Evolutionary conservation across 306 rosid genomes (phyloP), one percentile per base, ranked within the genome.

Genomic region (Corylus avellana): DNA sequence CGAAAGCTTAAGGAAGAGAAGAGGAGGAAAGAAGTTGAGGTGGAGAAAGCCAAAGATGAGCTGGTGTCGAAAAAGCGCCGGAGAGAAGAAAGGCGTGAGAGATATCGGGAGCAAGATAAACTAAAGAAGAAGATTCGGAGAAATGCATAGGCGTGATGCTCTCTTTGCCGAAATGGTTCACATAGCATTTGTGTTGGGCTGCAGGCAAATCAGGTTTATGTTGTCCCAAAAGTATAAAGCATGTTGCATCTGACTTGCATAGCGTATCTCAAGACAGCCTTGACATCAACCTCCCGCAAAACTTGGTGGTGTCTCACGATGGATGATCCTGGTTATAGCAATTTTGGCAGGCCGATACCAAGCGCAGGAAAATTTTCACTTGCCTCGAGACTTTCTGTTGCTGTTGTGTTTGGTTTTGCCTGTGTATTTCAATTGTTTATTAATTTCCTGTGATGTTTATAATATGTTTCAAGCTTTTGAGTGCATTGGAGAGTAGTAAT

Each of bases 51-150:
- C 25, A 95, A 95, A 80, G 96, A 88, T 1, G 98, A 95, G 77
- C 80, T 53, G 79, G 3, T 91, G 79, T 17, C 71, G 5, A 93
- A 25, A 75, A 95, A 95, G 86, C 99, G 99, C 27, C 88, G 22
- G 57, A 91, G 99, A 79, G 99, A 95, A 76, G 98, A 91, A 85
- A 84, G 92, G 12, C 90, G 97, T 5, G 93, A 75, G 58, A 91
- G 92, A 73, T 95, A 95, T 69, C 84, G 98, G 20, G 81, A 46
- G 48, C 87, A 95, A 80, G 98, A 91, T 69, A 92, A 92, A 78
- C 61, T 29, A 67, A 88, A 69, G 51, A 93, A 95, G 89, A 92
- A 84, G 88, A 85, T 48, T 47, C 87, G 95, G 73, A 84, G 92
- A 88, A 58, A 55, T 13, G 59, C 63, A 5, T 83, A 89, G 50